Evolutionary conservation across 2,329 filamentous ascomycete species (phyloP).

Genomic region (Zasmidium angulare): DNA sequence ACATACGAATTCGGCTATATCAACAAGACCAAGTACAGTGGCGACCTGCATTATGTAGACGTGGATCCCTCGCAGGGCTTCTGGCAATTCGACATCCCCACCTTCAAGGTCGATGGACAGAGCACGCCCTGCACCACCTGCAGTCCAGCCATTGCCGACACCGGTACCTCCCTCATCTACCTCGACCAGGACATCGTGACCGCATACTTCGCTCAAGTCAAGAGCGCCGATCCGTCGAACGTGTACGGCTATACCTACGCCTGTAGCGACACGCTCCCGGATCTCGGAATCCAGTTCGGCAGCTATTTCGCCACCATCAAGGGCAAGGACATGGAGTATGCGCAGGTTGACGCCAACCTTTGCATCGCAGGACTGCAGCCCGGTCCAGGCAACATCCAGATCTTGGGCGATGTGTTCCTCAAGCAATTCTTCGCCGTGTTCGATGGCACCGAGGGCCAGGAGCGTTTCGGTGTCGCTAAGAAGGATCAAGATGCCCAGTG

Average conservation of each 20-base stretch:
- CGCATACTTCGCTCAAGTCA: constrained; percentile 46
- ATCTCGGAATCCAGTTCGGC: constrained; percentile 57
- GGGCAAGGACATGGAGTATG: constrained; percentile 52
- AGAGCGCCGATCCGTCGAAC: constrained; percentile 37
- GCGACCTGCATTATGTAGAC: constrained; percentile 60
- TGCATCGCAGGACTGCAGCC: constrained; percentile 69
- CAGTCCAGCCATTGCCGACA: constrained; percentile 48
- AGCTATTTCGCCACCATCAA: constrained; percentile 41
- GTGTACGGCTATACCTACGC: constrained; percentile 49
- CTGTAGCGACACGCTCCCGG: constrained; percentile 43
- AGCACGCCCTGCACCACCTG: constrained; percentile 46
- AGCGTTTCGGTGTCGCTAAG: constrained; percentile 54
- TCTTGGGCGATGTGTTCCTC: constrained; percentile 64
- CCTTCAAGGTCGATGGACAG: constrained; percentile 58
- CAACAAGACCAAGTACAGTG: constrained; percentile 62
- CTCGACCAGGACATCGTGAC: constrained; percentile 50
- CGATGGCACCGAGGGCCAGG: constrained; percentile 47
- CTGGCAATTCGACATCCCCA: constrained; percentile 64
- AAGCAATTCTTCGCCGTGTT: constrained; percentile 63
- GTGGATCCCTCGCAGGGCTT: constrained; percentile 64
- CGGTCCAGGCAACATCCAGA: constrained; percentile 53
- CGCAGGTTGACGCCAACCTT: constrained; percentile 48
- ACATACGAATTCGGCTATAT: constrained; percentile 74
- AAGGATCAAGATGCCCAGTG: constrained; percentile 24
- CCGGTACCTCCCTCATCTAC: constrained; percentile 64